Base-by-base conservation (phyloP, 1,139 yeast species). In the Yamadazyma pseudoaaseri region DNA sequence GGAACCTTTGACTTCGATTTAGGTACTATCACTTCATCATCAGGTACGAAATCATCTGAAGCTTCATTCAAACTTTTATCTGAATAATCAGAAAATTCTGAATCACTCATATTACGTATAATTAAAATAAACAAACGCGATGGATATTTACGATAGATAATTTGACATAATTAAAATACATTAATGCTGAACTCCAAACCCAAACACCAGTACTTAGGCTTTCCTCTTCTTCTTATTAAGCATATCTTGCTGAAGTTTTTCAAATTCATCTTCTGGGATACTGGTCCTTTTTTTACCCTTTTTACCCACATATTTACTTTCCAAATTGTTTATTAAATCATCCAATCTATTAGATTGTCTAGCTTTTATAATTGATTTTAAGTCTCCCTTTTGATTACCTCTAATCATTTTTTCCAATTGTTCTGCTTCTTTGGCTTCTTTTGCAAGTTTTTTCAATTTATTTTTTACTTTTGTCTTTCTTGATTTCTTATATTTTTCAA, bases 391-490 rank as follows among this genome's bases (percentile, higher is more conserved):
- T 6, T 37, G 34, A 34, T 64, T 68, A 31, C 58, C 61, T 25
- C 73, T 70, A 23, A 82, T 58, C 45, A 69, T 65, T 40, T 65
- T 62, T 42, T 80, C 76, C 46, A 79, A 58, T 44, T 70, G 73
- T 39, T 75, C 83, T 0, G 94, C 95, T 48, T 83, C 86, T 38
- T 68, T 63, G 4, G 86, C 86, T 49, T 83, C 92, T 45, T 66
- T 70, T 14, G 71, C 70, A 31, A 79, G 62, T 34, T 65, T 65
- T 39, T 67, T 70, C 42, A 66, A 48, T 55, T 67, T 64, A 49
- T 67, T 73, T 49, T 62, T 63, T 34, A 73, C 72, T 52, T 69
- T 58, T 33, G 70, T 56, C 46, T 64, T 56, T 37, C 82, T 53
- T 7, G 71, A 63, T 42, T 65, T 65, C 35, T 65, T 61, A 52